These are phyloP conservation scores for Pichia sp. DNA, from an alignment of 1,139 yeast genomes.

Conservation along the genomic window DNA sequence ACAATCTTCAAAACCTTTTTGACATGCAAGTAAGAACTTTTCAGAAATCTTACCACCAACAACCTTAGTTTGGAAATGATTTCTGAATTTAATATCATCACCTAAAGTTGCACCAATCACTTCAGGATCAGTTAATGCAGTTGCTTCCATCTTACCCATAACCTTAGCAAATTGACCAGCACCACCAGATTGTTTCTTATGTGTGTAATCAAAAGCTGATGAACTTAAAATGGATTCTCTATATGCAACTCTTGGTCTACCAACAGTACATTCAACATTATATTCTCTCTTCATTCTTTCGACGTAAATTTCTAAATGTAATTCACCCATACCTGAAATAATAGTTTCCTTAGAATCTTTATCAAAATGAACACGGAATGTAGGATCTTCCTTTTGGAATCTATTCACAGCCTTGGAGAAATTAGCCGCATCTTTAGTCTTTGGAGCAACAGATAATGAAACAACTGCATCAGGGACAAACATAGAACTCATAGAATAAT, in stretches of 20 bases:
- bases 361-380: slow-evolving; percentile 89
- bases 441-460: slow-evolving; percentile 84
- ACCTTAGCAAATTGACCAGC: slow-evolving; percentile 99
- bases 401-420: slow-evolving; percentile 96
- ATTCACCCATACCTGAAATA: slow-evolving; percentile 98
- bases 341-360: slow-evolving; percentile 91
- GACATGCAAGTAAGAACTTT: slow-evolving; percentile 89
- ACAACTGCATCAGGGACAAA: slow-evolving; percentile 98
- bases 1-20: slow-evolving; percentile 91
- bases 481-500: slow-evolving; percentile 94
- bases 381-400: slow-evolving; percentile 98
- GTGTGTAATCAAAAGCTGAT: slow-evolving; percentile 85
- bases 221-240: slow-evolving; percentile 82
- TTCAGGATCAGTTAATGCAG: slow-evolving; percentile 49
- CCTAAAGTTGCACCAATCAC: slow-evolving; percentile 25
- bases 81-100: slow-evolving; percentile 33
- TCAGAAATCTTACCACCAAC: slow-evolving; percentile 98
- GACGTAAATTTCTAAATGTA: slow-evolving; percentile 92
- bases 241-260: slow-evolving; percentile 97
- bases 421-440: slow-evolving; percentile 78
- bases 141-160: slow-evolving; percentile 63
- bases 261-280: slow-evolving; percentile 90
- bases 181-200: slow-evolving; percentile 98
- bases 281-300: slow-evolving; percentile 98
- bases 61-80: slow-evolving; percentile 75